Evolutionary conservation across 306 rosid species (phyloP), one percentile per base, ranked within the genome.

Genomic region (Fragaria ananassa): DNA sequence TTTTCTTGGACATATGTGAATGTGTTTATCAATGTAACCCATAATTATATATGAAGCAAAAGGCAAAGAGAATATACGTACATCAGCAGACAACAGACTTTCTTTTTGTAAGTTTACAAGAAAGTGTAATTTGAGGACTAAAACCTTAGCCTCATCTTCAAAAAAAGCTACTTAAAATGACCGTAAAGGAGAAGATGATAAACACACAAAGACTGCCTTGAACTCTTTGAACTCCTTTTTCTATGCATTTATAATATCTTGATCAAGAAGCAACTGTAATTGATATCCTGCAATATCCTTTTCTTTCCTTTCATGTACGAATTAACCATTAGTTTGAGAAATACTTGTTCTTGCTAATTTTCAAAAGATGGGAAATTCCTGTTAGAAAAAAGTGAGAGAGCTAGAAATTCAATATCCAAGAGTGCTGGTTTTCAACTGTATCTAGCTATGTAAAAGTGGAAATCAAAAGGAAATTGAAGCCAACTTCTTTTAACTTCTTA

Each of bases 21-120:
- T 10, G 84, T 84, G 91, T 74, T 79, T 80, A 58, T 86, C 96
- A 80, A 72, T 79, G 81, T 82, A 85, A 72, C 78, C 89, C 89
- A 78, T 80, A 71, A 78, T 85, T 80, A 49, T 37, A 37, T 31
- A 31, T 80, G 85, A 82, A 88, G 90, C 84, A 81, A 84, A 79
- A 73, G 65, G 45, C 41, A 82, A 80, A 78, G 61, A 74, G 78
- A 82, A 78, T 81, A 29, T 46, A 51, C 79, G 49, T 77, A 51
- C 79, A 54, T 77, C 67, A 8, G 73, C 58, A 67, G 68, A 74
- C 25, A 35, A 11, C 44, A 46, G 21, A 51, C 81, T 77, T 73
- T 71, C 51, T 71, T 84, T 58, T 71, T 58, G 0, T 34, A 42
- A 58, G 74, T 34, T 71, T 71, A 39, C 39, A 12, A 11, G 29